These are phyloP conservation scores for Colletotrichum higginsianum DNA, from an alignment of 2,329 filamentous ascomycete genomes.

Conservation along the genomic window DNA sequence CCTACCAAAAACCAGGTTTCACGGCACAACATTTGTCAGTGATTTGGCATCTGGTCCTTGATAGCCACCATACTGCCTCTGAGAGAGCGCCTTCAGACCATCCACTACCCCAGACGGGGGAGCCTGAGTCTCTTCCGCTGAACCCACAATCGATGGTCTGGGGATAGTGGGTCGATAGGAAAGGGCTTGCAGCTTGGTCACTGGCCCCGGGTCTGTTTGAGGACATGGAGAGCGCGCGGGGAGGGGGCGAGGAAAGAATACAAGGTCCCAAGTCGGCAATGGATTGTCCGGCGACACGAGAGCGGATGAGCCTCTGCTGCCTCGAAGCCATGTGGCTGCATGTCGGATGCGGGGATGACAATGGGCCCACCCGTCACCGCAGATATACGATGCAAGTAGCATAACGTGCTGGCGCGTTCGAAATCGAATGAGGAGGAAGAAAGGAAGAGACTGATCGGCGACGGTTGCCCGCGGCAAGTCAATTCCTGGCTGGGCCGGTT, in stretches of 20 bases:
- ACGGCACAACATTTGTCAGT: neutral
- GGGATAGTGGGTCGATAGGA: conserved; percentile 20
- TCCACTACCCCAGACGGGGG: conserved; percentile 27
- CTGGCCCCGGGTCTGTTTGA: neutral
- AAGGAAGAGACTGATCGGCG: conserved; percentile 9
- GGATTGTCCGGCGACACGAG: neutral
- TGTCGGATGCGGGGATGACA: conserved; percentile 11
- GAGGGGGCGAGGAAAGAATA: neutral
- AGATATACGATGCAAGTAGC: conserved; percentile 12
- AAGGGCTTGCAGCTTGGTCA: conserved; percentile 2
- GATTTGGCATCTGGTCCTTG: neutral
- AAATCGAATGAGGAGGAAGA: conserved; percentile 17
- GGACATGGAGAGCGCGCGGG: neutral
- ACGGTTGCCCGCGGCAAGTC: conserved; percentile 8
- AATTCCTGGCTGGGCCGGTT: conserved; percentile 5
- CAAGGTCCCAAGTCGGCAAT: neutral
- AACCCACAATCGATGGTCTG: conserved; percentile 22
- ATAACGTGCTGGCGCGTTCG: neutral
- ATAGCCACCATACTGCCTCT: neutral
- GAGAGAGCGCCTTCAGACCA: neutral
- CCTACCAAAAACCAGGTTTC: neutral
- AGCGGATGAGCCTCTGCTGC: neutral
- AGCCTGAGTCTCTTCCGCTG: neutral
- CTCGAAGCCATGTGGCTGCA: conserved; percentile 14
- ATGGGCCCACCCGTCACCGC: conserved; percentile 17